Conservation (phyloP, 2,329 filamentous ascomycete species). For the Talaromyces sp. region DNA sequence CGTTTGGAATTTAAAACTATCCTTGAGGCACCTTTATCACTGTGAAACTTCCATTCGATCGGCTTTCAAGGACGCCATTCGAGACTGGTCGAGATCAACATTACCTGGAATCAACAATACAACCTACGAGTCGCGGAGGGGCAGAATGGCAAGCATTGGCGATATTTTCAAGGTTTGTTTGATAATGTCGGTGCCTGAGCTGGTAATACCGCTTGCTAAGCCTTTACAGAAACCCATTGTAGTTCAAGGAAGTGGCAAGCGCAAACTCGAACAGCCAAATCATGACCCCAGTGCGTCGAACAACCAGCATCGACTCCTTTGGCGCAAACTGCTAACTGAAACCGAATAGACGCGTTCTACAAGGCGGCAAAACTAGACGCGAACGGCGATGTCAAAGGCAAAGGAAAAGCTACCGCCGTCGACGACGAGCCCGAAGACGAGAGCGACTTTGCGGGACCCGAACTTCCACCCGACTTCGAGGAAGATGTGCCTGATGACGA, state of each 20-base stretch:
- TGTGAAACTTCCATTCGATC: background rate
- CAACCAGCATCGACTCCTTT: background rate
- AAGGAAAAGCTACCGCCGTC: slow-evolving; percentile 44
- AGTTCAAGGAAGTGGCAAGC: slow-evolving; percentile 47
- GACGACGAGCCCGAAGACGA: slow-evolving; percentile 49
- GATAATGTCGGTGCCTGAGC: background rate
- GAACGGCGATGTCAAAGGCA: slow-evolving; percentile 49
- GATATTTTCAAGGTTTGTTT: slow-evolving; percentile 56
- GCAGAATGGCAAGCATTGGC: slow-evolving; percentile 57
- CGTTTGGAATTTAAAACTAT: too few species aligned
- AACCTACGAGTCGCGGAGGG: slow-evolving; percentile 3
- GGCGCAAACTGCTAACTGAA: slow-evolving; percentile 17
- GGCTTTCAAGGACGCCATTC: background rate
- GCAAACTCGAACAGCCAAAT: slow-evolving; percentile 54
- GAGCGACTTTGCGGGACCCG: slow-evolving; percentile 49
- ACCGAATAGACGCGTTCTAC: slow-evolving; percentile 51
- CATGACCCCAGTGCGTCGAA: slow-evolving; percentile 47
- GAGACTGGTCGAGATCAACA: background rate
- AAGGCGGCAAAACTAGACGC: slow-evolving; percentile 56
- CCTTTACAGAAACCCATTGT: slow-evolving; percentile 46
- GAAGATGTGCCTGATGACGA: slow-evolving; percentile 70
- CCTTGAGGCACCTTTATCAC: too few species aligned
- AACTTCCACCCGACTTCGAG: slow-evolving; percentile 55
- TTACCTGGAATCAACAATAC: background rate
- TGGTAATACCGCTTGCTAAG: background rate